Conservation (phyloP, 73 alveolate genomes). For the Uronychia binucleata region DNA sequence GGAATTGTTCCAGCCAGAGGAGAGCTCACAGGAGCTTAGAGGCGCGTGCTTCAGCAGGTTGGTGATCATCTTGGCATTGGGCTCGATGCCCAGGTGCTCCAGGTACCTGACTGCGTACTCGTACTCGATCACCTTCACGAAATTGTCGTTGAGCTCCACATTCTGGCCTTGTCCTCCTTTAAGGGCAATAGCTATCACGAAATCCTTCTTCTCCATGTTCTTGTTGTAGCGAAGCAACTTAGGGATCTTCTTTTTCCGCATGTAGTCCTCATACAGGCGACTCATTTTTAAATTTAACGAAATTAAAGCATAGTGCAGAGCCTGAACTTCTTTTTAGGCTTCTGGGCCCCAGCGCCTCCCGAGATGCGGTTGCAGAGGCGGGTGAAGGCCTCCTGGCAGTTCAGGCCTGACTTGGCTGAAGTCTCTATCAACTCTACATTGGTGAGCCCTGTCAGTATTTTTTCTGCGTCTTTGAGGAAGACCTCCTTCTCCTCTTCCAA, state of each 20-base stretch:
- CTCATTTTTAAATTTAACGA: constrained; percentile 12
- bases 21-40: constrained; percentile 65
- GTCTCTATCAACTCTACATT: constrained; percentile 3
- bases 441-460: background rate
- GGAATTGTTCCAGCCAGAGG: constrained; percentile 70
- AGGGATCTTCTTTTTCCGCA: background rate
- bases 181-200: constrained; percentile 62
- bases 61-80: constrained; percentile 62
- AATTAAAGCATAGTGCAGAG: background rate
- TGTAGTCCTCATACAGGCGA: constrained; percentile 16
- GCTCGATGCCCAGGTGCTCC: constrained; percentile 71
- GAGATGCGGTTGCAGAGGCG: background rate
- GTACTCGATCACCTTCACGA: constrained; percentile 75
- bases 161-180: constrained; percentile 48
- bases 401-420: constrained; percentile 7
- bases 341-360: background rate
- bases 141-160: constrained; percentile 55
- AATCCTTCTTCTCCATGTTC: constrained; percentile 13
- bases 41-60: constrained; percentile 59
- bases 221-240: constrained; percentile 1
- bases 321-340: background rate
- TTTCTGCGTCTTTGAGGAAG: background rate
- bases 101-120: constrained; percentile 84
- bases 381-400: background rate
- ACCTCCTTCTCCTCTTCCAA: constrained; percentile 2